These are phyloP conservation scores for Phaeoacremonium minimum DNA, from an alignment of 2,329 filamentous ascomycete genomes.

Conservation along the genomic window DNA sequence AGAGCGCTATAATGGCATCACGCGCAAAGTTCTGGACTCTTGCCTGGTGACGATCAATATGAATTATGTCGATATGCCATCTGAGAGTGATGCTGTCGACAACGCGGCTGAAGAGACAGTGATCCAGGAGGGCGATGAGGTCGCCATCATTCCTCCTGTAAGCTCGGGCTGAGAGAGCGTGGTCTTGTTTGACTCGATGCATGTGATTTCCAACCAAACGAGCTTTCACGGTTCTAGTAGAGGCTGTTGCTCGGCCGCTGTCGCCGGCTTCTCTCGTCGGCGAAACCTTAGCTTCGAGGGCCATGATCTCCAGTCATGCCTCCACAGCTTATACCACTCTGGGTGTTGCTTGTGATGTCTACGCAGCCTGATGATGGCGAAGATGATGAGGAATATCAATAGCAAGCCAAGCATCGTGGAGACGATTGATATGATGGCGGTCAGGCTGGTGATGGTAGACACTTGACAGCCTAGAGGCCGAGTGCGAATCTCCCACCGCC, in stretches of 20 bases:
- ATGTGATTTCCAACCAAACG: conserved; percentile 3
- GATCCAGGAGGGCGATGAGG: conserved; percentile 73
- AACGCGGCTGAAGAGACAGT: conserved; percentile 34
- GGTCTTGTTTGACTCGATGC: too few species aligned
- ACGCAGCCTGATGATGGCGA: conserved; percentile 8
- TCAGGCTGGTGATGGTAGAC: conserved; percentile 34
- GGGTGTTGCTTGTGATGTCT: conserved; percentile 9
- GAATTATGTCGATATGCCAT: conserved; percentile 69
- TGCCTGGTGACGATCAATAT: conserved; percentile 78
- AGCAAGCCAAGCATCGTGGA: conserved; percentile 21
- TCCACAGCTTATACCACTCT: conserved; percentile 15
- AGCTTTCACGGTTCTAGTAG: conserved; percentile 12
- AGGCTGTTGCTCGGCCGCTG: conserved; percentile 11
- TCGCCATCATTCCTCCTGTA: conserved; percentile 83
- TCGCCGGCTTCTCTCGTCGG: not conserved
- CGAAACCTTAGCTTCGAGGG: not conserved
- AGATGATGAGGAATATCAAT: conserved; percentile 14
- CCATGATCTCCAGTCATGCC: conserved; percentile 4
- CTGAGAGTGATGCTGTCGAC: conserved; percentile 31
- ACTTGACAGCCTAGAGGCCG: conserved; percentile 33
- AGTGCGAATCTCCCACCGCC: conserved; percentile 37
- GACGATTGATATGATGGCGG: conserved; percentile 25
- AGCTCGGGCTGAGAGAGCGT: conserved; percentile 66
- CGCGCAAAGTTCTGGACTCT: conserved; percentile 61
- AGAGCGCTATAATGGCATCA: conserved; percentile 65